Evolutionary conservation across 1,284 basidiomycete species (phyloP), one percentile per base, ranked within the genome.

Genomic region (Cutaneotrichosporon sp.): DNA sequence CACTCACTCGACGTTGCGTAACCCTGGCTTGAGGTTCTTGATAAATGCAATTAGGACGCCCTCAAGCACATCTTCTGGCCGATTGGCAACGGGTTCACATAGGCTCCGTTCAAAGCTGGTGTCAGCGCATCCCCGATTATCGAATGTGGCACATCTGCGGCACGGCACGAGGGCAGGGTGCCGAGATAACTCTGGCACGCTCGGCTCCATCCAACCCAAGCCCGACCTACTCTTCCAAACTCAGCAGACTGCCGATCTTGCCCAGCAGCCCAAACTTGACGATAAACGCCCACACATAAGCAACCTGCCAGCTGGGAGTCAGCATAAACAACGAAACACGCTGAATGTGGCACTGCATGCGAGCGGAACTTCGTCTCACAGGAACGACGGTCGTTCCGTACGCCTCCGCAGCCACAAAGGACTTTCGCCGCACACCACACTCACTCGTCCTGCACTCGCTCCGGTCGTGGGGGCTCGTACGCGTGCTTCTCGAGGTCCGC

Each of bases 221-320:
- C 11, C 35, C 26, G 12, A 70, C 70, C 39, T 47, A 73, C 71
- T 73, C 71, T 54, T 68, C 64, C 7, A 68, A 37, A 44, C 56
- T 60, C 41, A 70, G 67, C 8, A 73, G 53, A 16, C 60, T 57
- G 14, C 56, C 51, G 33, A 73, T 70, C 31, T 61, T 55, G 35
- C 53, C 51, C 14, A 56, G 31, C 31, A 64, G 46, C n/a, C 64
- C 64, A 56, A 73, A 73, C 54, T 70, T 71, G 51, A 62, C 51
- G 32, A 72, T 70, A 54, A 73, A 73, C 25, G 66, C 65, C 71
- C 71, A 73, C 12, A 62, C 59, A 47, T 72, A 73, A 4, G 70
- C 65, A 20, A 71, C 67, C 59, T 73, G 70, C 71, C 71, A 73
- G 53, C 71, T 73, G 52, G 29, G 51, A 22, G 17, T 46, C 31